A percentile compares a stretch with the other conserved stretches of the same genome.
These are phyloP conservation scores for Penicillium psychrofluorescens DNA, from an alignment of 495 filamentous ascomycete species.

Conservation along the genomic window DNA sequence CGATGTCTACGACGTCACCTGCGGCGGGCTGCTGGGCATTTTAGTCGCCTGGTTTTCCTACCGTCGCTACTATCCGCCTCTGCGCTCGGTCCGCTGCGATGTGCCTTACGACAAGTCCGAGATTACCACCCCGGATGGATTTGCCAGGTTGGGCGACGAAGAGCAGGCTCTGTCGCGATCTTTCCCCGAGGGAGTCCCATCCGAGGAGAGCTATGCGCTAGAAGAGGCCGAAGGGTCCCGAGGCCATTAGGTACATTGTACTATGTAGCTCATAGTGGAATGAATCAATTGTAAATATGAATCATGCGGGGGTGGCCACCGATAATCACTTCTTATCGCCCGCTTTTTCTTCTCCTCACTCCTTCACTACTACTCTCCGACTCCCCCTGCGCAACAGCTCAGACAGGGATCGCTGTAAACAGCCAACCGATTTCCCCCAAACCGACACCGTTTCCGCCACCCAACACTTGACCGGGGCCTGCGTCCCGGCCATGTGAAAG, in stretches of 20 bases:
- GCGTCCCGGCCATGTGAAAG: conserved; percentile 20
- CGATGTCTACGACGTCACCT: conserved; percentile 86
- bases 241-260: too few relatives aligned
- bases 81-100: conserved; percentile 44
- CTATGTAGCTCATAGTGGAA: too few relatives aligned
- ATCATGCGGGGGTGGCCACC: too few relatives aligned
- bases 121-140: conserved; percentile 21
- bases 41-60: conserved; percentile 77
- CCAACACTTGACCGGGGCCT: neutral
- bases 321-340: too few relatives aligned
- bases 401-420: too few relatives aligned
- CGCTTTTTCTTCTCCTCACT: too few relatives aligned
- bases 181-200: conserved; percentile 4
- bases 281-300: too few relatives aligned
- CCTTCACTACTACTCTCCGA: too few relatives aligned
- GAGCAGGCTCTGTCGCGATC: conserved; percentile 24
- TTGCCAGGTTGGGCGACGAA: conserved; percentile 43
- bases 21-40: conserved; percentile 67
- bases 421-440: too few relatives aligned
- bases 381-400: too few relatives aligned
- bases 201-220: conserved; percentile 21
- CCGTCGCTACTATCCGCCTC: conserved; percentile 55
- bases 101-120: conserved; percentile 46
- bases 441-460: neutral
- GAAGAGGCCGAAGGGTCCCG: conserved; percentile 7